Conservation (phyloP, 225 moss, liverwort and hornwort genomes). For the Bryoerythrophyllum caledonicum region DNA sequence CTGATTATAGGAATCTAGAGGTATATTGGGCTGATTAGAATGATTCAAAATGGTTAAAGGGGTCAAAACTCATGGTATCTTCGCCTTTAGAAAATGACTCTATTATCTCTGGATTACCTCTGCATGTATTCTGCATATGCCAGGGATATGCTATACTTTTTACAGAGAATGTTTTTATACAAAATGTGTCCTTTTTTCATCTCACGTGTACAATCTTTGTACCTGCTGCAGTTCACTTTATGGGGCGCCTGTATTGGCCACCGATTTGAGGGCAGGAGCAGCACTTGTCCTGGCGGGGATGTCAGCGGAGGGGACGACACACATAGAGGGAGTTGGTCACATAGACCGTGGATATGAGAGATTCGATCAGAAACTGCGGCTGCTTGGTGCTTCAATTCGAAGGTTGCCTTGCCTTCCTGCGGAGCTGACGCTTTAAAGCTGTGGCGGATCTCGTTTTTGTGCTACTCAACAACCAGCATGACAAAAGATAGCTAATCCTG, state of each 20-base stretch:
- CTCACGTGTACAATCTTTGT: not conserved
- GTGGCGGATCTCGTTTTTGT: not conserved
- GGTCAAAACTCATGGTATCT: no score
- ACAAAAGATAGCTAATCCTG: not conserved
- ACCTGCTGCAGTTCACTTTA: conserved; percentile 44
- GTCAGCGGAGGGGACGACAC: conserved; percentile 64
- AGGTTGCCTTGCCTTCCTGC: conserved; percentile 54
- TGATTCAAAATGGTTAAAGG: no score
- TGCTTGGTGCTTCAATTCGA: conserved; percentile 58
- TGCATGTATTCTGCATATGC: not conserved
- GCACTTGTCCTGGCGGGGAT: conserved; percentile 78
- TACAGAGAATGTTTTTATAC: no score
- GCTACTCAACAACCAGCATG: not conserved
- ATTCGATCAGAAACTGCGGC: conserved; percentile 60
- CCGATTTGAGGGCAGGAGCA: conserved; percentile 73
- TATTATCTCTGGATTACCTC: not conserved
- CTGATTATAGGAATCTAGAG: no score
- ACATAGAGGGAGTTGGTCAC: conserved; percentile 59
- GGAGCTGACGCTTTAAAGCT: conserved; percentile 35
- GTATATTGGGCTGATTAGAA: no score
- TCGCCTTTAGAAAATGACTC: not conserved
- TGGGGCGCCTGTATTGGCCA: conserved; percentile 64
- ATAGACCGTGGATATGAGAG: conserved; percentile 74
- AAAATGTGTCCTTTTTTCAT: no score
- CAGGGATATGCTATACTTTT: no score